Percentiles rank a stretch among this genome's conserved stretches.
phyloP scores from a whole-genome alignment of 1,284 basidiomycete species.

The Stereum hirsutum region DNA sequence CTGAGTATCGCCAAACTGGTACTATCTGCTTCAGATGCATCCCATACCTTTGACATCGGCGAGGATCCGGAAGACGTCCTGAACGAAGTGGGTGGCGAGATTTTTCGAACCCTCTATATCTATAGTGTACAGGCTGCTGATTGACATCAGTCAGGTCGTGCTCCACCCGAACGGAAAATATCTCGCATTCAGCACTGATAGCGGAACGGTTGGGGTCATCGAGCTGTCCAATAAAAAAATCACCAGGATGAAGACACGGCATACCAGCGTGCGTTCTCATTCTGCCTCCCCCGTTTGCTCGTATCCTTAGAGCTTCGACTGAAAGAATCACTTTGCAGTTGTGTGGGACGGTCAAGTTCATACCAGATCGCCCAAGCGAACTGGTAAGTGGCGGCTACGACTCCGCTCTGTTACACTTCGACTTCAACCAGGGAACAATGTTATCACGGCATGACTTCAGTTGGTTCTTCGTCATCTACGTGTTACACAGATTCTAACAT shows the following conservation, averaged over 20 bases:
- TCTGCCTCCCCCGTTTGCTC: too few species aligned
- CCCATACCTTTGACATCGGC: constrained; percentile 31
- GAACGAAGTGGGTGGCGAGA: constrained; percentile 51
- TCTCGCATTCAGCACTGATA: constrained; percentile 63
- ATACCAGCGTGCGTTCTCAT: constrained; percentile 43
- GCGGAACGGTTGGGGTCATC: constrained; percentile 55
- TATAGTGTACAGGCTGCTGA: too few species aligned
- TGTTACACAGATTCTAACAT: neutral
- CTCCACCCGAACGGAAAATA: constrained; percentile 43
- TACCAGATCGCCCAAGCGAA: constrained; percentile 60
- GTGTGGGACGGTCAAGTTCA: constrained; percentile 56
- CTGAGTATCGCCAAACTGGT: constrained; percentile 14
- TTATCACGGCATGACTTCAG: constrained; percentile 54
- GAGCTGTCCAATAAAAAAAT: constrained; percentile 41
- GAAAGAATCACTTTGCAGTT: constrained; percentile 33
- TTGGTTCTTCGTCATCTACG: constrained; percentile 20
- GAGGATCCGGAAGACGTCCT: constrained; percentile 48
- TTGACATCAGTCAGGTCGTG: constrained; percentile 42
- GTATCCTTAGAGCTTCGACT: too few species aligned
- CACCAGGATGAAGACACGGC: constrained; percentile 48
- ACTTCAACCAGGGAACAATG: constrained; percentile 44
- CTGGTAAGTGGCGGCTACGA: constrained; percentile 74
- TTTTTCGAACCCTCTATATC: constrained; percentile 1
- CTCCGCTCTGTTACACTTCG: constrained; percentile 56
- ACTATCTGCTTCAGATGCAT: constrained; percentile 33